Evolutionary conservation across 371 early-diverging fungal genomes (phyloP).

Genomic region (Mucor irregularis): DNA sequence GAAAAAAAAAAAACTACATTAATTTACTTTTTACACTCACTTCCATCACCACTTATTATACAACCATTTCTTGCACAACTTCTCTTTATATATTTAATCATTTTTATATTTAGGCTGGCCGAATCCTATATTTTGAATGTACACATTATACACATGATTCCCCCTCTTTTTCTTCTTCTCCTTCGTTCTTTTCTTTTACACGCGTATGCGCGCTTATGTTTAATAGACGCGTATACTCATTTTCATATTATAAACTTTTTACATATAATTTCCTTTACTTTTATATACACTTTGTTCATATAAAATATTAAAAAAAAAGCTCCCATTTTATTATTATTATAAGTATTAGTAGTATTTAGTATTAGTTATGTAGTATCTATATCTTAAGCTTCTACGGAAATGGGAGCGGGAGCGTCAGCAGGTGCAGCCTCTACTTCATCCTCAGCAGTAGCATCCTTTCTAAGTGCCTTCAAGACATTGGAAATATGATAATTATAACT

Average conservation of each 20-base stretch:
- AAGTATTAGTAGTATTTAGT: too few species aligned
- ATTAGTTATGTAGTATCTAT: too few species aligned
- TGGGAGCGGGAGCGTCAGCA: too few species aligned
- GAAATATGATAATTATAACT: conserved; percentile 28
- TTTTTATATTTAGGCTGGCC: conserved; percentile 15
- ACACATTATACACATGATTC: conserved; percentile 9
- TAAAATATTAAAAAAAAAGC: too few species aligned
- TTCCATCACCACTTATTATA: conserved; percentile 1
- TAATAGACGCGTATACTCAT: too few species aligned
- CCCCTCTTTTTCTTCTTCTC: neutral
- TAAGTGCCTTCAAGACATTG: conserved; percentile 23
- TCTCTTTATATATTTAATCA: conserved; percentile 13
- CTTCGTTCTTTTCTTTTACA: neutral
- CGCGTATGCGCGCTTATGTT: too few species aligned
- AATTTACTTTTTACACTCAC: neutral
- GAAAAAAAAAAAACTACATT: neutral
- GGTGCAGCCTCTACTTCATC: too few species aligned
- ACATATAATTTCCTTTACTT: too few species aligned
- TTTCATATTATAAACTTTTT: too few species aligned
- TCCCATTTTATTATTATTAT: neutral
- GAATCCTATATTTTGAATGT: conserved; percentile 14
- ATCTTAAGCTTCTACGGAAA: too few species aligned
- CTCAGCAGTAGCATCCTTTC: conserved; percentile 1
- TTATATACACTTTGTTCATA: too few species aligned
- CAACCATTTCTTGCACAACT: too few species aligned